Conservation (phyloP, 257 asterid species). For the Fraxinus pennsylvanica region DNA sequence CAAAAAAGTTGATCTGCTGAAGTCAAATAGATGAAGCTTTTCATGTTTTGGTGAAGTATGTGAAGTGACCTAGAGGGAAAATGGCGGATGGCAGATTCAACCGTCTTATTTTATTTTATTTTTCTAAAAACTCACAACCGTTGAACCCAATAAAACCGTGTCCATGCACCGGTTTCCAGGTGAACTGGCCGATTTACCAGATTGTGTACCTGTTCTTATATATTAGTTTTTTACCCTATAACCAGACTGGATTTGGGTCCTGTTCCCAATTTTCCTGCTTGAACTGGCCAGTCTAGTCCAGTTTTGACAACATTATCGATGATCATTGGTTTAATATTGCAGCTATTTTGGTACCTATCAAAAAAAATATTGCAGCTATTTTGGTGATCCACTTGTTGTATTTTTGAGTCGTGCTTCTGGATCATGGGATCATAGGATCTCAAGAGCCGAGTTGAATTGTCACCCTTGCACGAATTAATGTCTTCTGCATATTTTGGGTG, state of each 20-base stretch:
- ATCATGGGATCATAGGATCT: background rate
- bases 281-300: background rate
- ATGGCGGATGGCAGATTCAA: background rate
- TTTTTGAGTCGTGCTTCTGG: background rate
- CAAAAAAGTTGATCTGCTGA: background rate
- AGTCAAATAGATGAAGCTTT: background rate
- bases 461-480: background rate
- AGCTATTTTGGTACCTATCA: background rate
- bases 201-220: background rate
- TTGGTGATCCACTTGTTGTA: background rate
- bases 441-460: background rate
- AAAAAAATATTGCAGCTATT: too few relatives aligned
- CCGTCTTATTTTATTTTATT: background rate
- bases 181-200: background rate
- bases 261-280: too few relatives aligned
- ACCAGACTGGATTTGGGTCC: background rate
- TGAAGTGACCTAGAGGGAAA: background rate
- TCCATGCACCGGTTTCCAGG: background rate
- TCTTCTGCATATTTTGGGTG: background rate
- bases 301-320: background rate
- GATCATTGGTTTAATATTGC: background rate
- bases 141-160: background rate
- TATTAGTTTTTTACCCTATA: background rate
- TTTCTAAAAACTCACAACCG: background rate
- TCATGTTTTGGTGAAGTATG: background rate